phyloP scores from a whole-genome alignment of 2,329 filamentous ascomycete genomes.

The Passalora sequoiae region DNA sequence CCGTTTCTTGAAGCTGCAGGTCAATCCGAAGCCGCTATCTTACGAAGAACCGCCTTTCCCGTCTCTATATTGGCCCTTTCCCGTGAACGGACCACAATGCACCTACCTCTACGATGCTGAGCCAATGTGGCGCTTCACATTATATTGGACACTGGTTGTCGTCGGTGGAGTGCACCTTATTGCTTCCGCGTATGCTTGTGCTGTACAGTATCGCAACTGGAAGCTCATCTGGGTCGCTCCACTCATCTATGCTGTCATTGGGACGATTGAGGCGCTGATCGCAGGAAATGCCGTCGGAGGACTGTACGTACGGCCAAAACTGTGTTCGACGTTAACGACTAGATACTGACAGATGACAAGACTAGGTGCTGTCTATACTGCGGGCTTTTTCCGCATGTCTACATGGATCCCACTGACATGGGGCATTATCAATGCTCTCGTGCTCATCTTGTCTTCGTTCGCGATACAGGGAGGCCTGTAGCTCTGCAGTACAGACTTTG shows the following conservation, averaged over 20 bases:
- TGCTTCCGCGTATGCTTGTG: slow-evolving; percentile 65
- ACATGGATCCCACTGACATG: slow-evolving; percentile 91
- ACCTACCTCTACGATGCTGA: slow-evolving; percentile 65
- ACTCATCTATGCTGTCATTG: slow-evolving; percentile 64
- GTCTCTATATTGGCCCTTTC: slow-evolving; percentile 70
- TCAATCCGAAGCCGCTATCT: slow-evolving; percentile 47
- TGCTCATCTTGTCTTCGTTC: slow-evolving; percentile 81
- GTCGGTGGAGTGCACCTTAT: slow-evolving; percentile 70
- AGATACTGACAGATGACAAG: slow-evolving; percentile 39
- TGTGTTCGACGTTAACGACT: not conserved
- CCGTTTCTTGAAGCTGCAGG: slow-evolving; percentile 43
- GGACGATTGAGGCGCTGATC: slow-evolving; percentile 69
- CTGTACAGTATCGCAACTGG: slow-evolving; percentile 60
- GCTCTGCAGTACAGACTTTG: slow-evolving; percentile 23
- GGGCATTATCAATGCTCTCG: slow-evolving; percentile 76
- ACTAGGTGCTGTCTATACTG: slow-evolving; percentile 71
- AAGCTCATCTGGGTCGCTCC: slow-evolving; percentile 65
- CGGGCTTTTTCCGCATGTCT: slow-evolving; percentile 83
- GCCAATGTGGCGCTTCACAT: slow-evolving; percentile 83
- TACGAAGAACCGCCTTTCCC: slow-evolving; percentile 72
- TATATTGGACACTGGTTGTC: slow-evolving; percentile 79
- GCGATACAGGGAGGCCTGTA: slow-evolving; percentile 85
- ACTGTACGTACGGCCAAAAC: slow-evolving; percentile 53
- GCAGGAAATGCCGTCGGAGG: slow-evolving; percentile 77
- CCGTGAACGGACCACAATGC: slow-evolving; percentile 51